phyloP scores from a whole-genome alignment of 129 eudicot species.

The Artemisia tridentata region DNA sequence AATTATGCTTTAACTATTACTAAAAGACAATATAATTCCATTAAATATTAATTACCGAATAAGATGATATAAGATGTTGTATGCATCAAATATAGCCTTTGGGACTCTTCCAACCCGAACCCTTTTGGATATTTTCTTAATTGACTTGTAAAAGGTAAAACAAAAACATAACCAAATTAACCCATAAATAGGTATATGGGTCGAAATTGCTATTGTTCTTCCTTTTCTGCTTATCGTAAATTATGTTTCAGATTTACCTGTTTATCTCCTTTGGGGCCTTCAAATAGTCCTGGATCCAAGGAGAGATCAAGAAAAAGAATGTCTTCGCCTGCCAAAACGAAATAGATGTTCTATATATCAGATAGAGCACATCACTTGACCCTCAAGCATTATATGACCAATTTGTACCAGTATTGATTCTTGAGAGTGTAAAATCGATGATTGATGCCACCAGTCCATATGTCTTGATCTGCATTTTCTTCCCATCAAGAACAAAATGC shows the following conservation, averaged over 20 bases:
- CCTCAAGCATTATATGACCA: neutral
- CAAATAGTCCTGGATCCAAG: constrained; percentile 77
- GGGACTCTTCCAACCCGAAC: too few species aligned
- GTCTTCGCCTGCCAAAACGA: constrained; percentile 64
- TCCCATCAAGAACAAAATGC: constrained; percentile 69
- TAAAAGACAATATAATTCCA: too few species aligned
- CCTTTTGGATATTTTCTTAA: too few species aligned
- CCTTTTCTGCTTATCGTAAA: neutral
- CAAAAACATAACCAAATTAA: too few species aligned
- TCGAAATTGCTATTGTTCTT: too few species aligned
- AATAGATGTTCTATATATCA: constrained; percentile 5
- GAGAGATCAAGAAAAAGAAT: constrained; percentile 85
- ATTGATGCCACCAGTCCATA: constrained; percentile 71
- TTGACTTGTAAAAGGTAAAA: too few species aligned
- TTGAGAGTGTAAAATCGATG: constrained; percentile 93
- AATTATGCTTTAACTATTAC: too few species aligned
- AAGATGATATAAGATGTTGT: too few species aligned
- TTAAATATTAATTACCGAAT: too few species aligned
- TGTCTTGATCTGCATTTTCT: constrained; percentile 50
- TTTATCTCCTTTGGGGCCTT: constrained; percentile 89
- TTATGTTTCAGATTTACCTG: constrained; percentile 48
- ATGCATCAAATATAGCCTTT: too few species aligned
- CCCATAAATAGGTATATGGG: too few species aligned
- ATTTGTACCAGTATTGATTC: constrained; percentile 79
- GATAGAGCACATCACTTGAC: neutral